A percentile compares a stretch with the other conserved stretches of the same genome.
Conservation (phyloP, 208 protist genomes). For the Leishmania tropica region DNA sequence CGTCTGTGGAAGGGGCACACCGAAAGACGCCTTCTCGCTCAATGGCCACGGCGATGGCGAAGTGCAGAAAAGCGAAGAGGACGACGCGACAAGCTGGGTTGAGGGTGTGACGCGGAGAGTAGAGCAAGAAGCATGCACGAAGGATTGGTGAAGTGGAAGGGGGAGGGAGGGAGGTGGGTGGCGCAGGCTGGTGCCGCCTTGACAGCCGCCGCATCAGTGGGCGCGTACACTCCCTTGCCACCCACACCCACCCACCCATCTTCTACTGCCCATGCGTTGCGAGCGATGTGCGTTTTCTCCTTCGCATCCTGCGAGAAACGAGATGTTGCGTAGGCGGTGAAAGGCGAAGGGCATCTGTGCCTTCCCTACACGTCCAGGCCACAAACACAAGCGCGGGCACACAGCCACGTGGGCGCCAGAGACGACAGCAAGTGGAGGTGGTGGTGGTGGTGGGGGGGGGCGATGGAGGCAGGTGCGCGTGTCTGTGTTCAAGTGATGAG, state of each 20-base stretch:
- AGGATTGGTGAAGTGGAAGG: neutral
- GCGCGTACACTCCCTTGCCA: neutral
- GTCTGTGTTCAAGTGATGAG: neutral
- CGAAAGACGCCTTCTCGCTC: neutral
- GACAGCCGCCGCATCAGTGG: neutral
- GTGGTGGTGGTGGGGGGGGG: neutral
- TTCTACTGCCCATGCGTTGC: neutral
- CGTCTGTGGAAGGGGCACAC: neutral
- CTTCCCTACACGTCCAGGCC: neutral
- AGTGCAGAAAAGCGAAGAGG: neutral
- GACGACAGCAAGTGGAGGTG: neutral
- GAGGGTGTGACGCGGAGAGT: neutral
- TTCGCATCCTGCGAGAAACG: neutral
- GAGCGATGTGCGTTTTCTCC: neutral
- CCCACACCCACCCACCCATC: neutral
- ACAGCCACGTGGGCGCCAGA: neutral
- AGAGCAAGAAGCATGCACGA: neutral
- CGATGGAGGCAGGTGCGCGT: neutral
- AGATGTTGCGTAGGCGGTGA: neutral
- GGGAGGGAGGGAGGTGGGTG: neutral
- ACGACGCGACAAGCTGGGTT: neutral
- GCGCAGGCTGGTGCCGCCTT: neutral
- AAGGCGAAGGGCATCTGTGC: neutral
- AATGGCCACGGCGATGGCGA: neutral
- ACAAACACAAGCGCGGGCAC: neutral